Conservation (phyloP, 108 stramenopile genomes). For the Craspedostauros australis region DNA sequence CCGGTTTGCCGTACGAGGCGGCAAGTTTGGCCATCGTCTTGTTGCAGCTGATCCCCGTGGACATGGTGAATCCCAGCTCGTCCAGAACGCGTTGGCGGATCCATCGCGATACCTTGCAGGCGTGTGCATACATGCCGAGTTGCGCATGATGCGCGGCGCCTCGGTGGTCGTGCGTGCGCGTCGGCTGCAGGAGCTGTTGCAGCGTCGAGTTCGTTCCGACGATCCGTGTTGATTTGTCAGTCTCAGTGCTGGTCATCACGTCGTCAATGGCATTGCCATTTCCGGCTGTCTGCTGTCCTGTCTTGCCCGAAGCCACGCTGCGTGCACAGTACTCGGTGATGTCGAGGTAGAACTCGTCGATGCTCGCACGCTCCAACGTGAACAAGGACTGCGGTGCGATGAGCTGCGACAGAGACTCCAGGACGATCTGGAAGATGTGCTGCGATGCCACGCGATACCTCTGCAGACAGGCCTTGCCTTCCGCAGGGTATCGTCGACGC, state of each 20-base stretch:
- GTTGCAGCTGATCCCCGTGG: conserved; percentile 69
- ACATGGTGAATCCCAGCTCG: conserved; percentile 72
- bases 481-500: conserved; percentile 39
- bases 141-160: background rate
- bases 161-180: no score
- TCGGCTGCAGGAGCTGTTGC: no score
- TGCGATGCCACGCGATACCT: conserved; percentile 73
- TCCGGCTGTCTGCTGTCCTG: no score
- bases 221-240: no score
- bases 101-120: conserved; percentile 44
- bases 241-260: no score
- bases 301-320: no score
- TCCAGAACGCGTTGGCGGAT: conserved; percentile 50
- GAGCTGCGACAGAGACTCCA: conserved; percentile 28
- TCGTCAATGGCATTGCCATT: no score
- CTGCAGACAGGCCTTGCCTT: conserved; percentile 84
- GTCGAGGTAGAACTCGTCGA: conserved; percentile 85
- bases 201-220: no score
- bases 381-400: conserved; percentile 31
- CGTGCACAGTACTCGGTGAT: conserved; percentile 73
- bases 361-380: conserved; percentile 71
- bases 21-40: conserved; percentile 81
- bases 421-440: conserved; percentile 62
- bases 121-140: conserved; percentile 12
- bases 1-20: conserved; percentile 81